Percentiles rank a stretch among this genome's conserved stretches.
phyloP scores from a whole-genome alignment of 768 basidiomycete species.

The Boletus tylopilopsis region DNA sequence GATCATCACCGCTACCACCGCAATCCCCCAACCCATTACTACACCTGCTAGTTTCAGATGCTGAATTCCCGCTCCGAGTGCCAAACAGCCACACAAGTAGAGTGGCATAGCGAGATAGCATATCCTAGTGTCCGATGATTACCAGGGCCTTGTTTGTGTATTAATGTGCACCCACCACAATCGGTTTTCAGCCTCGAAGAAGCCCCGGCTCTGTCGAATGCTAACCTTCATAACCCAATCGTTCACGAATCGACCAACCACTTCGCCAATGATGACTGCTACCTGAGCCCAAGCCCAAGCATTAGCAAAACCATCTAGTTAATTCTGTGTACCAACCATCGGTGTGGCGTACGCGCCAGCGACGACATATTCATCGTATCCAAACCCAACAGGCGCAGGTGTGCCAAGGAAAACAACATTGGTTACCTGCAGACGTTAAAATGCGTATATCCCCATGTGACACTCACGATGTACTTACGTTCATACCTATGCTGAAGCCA shows the following conservation, averaged over 20 bases:
- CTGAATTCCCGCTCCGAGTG: constrained; percentile 38
- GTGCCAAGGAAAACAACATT: constrained; percentile 52
- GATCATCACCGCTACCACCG: constrained; percentile 34
- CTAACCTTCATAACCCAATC: constrained; percentile 44
- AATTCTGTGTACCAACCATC: constrained; percentile 31
- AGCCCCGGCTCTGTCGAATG: constrained; percentile 44
- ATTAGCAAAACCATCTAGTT: background rate
- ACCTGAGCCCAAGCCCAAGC: constrained; percentile 28
- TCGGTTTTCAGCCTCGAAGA: constrained; percentile 51
- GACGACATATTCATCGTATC: constrained; percentile 37
- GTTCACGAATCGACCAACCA: constrained; percentile 48
- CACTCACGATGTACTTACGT: constrained; percentile 26
- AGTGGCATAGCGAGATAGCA: constrained; percentile 40
- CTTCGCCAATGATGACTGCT: constrained; percentile 48
- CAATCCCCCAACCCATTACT: constrained; percentile 45
- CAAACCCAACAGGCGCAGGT: constrained; percentile 45
- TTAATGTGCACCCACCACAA: constrained; percentile 31
- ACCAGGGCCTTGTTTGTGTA: background rate
- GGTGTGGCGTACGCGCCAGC: constrained; percentile 45
- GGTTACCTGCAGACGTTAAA: constrained; percentile 38
- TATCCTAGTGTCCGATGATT: constrained; percentile 19
- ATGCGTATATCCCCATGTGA: background rate
- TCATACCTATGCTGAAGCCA: constrained; percentile 48
- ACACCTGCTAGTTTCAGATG: constrained; percentile 27
- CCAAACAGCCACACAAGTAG: constrained; percentile 40